Base-by-base conservation (phyloP, 768 basidiomycete genomes). In the Termitomyces sp. region DNA sequence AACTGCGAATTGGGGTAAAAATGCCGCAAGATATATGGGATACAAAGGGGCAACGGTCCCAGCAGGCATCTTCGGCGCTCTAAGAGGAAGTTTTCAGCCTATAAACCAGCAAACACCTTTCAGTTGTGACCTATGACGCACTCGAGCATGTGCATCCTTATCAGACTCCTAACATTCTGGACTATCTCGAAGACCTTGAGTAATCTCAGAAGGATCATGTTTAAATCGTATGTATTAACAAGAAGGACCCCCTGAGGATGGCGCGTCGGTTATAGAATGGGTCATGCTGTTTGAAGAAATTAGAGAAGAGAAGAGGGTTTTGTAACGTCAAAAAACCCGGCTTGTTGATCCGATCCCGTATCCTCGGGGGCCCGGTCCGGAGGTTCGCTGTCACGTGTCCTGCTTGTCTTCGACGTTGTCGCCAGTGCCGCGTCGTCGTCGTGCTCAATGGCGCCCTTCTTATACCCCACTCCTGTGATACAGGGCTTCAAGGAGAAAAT, bases 401-500 rank as follows among this genome's bases (percentile, higher is more conserved):
- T 15, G n/a, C n/a, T n/a, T n/a, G n/a, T n/a, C n/a, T n/a, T n/a
- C n/a, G n/a, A n/a, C n/a, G 42, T 12, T n/a, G 20, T 20, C 35
- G 33, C 3, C n/a, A 12, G 45, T 33, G 44, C n/a, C n/a, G n/a
- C n/a, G n/a, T n/a, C n/a, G 39, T 32, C 28, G 55, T 32, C 15
- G 40, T 42, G 28, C n/a, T 42, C 28, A 18, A 72, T 76, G 72
- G 68, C 74, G 13, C 76, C 76, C 15, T 77, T 77, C 59, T 55
- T 72, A 45, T 40, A 51, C 5, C 76, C 76, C 7, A 68, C 54
- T n/a, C 55, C 66, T 12, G 65, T 74, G 24, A 63, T 75, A 35
- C 67, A 75, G 16, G 78, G 77, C 0, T 70, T 82, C 61, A 83
- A 81, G 68, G 81, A 82, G 62, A 77, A 74, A 60, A 72, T 78